phyloP scores from a whole-genome alignment of 179 eudicot genomes.

The Heliamphora pulchella region DNA sequence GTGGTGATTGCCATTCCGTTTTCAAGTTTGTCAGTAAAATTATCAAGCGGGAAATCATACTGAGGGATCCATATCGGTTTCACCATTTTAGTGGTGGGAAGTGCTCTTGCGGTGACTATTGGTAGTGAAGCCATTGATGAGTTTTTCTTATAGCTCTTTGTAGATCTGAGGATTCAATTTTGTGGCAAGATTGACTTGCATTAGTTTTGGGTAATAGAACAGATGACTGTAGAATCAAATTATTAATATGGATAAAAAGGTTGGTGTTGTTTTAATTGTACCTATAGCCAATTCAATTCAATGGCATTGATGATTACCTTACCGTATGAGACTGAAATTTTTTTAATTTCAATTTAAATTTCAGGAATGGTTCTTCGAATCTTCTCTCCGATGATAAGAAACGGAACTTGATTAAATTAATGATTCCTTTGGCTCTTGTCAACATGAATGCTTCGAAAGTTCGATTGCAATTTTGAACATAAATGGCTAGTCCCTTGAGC shows the following conservation, averaged over 20 bases:
- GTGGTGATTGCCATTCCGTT: conserved; percentile 68
- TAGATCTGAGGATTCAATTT: not conserved
- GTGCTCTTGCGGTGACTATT: conserved; percentile 72
- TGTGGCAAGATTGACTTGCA: not conserved
- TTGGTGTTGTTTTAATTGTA: not conserved
- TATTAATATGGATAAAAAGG: not conserved
- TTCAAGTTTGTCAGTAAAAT: conserved; percentile 50
- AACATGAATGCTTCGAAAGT: too few species aligned
- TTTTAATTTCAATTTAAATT: not conserved
- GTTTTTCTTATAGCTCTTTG: not conserved
- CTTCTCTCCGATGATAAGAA: not conserved
- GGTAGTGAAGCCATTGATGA: conserved; percentile 31
- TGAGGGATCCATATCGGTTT: conserved; percentile 61
- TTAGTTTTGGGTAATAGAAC: not conserved
- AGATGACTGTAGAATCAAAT: not conserved
- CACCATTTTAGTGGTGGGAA: conserved; percentile 58
- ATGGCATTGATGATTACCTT: not conserved
- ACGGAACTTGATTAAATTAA: too few species aligned
- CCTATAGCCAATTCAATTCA: not conserved
- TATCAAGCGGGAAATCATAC: conserved; percentile 37
- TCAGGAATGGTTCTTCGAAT: not conserved
- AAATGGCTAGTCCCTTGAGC: too few species aligned
- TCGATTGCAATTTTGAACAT: too few species aligned
- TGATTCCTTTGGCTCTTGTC: too few species aligned
- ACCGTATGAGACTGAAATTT: not conserved